phyloP scores from a whole-genome alignment of 306 rosid species.

The Trifolium repens region DNA sequence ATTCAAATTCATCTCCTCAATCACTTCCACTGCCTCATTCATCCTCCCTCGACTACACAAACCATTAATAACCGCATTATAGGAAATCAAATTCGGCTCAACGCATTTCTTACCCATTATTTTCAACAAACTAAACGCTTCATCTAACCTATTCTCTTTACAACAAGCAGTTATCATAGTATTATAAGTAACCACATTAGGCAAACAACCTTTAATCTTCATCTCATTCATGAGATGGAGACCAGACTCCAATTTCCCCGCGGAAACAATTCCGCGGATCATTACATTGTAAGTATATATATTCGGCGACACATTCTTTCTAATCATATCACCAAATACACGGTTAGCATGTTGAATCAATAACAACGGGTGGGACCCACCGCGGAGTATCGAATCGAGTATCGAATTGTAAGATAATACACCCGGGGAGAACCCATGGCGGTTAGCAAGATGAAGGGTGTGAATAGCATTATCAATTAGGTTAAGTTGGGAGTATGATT shows the following conservation, averaged over 20 bases:
- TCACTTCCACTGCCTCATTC: slow-evolving; percentile 55
- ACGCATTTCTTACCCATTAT: slow-evolving; percentile 60
- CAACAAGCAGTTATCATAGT: slow-evolving; percentile 71
- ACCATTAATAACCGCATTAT: slow-evolving; percentile 78
- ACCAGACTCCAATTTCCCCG: slow-evolving; percentile 61
- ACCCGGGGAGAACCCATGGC: slow-evolving; percentile 67
- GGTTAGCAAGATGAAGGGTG: slow-evolving; percentile 59
- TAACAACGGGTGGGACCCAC: background rate
- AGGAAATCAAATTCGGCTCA: slow-evolving; percentile 78
- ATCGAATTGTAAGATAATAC: slow-evolving; percentile 74
- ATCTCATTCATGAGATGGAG: slow-evolving; percentile 56
- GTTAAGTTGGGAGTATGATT: slow-evolving; percentile 66
- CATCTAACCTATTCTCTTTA: slow-evolving; percentile 56
- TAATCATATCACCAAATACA: slow-evolving; percentile 63
- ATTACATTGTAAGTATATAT: slow-evolving; percentile 76
- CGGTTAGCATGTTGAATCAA: slow-evolving; percentile 7
- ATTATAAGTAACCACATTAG: slow-evolving; percentile 75
- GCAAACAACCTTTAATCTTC: slow-evolving; percentile 74
- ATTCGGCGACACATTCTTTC: slow-evolving; percentile 69
- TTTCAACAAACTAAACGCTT: slow-evolving; percentile 60
- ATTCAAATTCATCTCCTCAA: slow-evolving; percentile 64
- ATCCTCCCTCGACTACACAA: slow-evolving; percentile 71
- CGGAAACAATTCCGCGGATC: slow-evolving; percentile 68
- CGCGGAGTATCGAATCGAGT: slow-evolving; percentile 57
- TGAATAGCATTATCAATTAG: slow-evolving; percentile 55